Conservation (phyloP, 148 eudicot species). For the Heliosperma pusillum region DNA sequence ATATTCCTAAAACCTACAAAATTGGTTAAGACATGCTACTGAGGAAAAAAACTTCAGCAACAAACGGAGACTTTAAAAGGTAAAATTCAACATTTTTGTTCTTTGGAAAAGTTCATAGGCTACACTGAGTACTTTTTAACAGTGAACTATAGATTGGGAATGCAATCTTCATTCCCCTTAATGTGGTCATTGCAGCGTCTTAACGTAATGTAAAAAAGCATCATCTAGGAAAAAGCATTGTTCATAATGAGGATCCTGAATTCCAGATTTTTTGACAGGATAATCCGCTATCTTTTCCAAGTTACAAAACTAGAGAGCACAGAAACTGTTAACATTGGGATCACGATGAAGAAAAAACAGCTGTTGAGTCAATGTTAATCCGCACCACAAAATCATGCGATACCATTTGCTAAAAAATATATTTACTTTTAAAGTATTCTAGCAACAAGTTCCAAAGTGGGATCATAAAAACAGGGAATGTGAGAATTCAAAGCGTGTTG, state of each 20-base stretch:
- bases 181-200: background rate
- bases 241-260: background rate
- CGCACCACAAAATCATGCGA: background rate
- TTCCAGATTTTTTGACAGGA: background rate
- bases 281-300: background rate
- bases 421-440: background rate
- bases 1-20: conserved; percentile 26
- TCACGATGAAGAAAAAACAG: background rate
- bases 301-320: background rate
- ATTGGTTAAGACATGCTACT: background rate
- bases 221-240: conserved; percentile 2
- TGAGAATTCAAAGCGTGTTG: background rate
- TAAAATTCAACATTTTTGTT: background rate
- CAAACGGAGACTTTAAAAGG: background rate
- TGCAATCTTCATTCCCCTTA: background rate
- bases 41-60: background rate
- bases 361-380: background rate
- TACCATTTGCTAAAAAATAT: background rate
- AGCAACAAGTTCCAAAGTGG: conserved; percentile 15
- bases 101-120: background rate
- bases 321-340: conserved; percentile 5
- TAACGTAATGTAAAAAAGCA: background rate
- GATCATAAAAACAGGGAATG: conserved; percentile 7
- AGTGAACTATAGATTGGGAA: too few relatives aligned
- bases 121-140: too few relatives aligned